These are phyloP conservation scores for Verticillium klebahnii DNA, from an alignment of 2,329 filamentous ascomycete genomes.

Conservation along the genomic window DNA sequence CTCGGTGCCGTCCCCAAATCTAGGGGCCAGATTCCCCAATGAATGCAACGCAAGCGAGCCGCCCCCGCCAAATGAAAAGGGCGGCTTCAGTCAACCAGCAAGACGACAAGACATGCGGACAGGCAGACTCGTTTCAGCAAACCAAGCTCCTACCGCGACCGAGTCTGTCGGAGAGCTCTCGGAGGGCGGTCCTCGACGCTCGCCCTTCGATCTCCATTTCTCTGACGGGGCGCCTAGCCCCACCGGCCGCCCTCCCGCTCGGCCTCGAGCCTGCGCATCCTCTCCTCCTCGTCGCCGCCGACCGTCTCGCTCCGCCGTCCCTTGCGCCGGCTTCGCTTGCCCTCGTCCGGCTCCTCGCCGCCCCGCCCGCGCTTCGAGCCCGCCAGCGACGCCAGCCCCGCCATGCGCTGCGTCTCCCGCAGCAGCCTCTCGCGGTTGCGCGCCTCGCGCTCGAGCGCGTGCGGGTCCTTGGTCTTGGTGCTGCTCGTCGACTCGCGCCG, in stretches of 20 bases:
- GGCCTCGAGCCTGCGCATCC: slow-evolving; percentile 51
- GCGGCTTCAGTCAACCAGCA: neutral
- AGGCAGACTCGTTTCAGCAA: neutral
- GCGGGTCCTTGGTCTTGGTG: slow-evolving; percentile 46
- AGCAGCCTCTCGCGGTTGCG: slow-evolving; percentile 61
- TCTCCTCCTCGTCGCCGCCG: slow-evolving; percentile 45
- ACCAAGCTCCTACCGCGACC: neutral
- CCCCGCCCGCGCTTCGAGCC: slow-evolving; percentile 48
- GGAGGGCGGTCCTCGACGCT: neutral
- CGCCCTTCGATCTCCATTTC: no score
- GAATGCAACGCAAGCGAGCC: no score
- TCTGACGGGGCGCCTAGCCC: slow-evolving; percentile 26
- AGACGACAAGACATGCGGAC: no score
- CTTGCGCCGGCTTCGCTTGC: slow-evolving; percentile 37
- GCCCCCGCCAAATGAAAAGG: neutral
- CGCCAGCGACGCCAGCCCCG: slow-evolving; percentile 42
- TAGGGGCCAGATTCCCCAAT: no score
- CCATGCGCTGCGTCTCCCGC: slow-evolving; percentile 64
- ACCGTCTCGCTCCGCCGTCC: slow-evolving; percentile 44
- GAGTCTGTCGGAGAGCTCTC: neutral
- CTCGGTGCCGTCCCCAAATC: neutral
- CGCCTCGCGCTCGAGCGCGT: slow-evolving; percentile 65
- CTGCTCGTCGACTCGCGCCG: slow-evolving; percentile 19
- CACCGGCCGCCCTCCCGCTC: slow-evolving; percentile 54
- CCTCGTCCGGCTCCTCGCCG: slow-evolving; percentile 26